Conservation (phyloP, 345 rosid species). For the Pseudoturritis turrita region DNA sequence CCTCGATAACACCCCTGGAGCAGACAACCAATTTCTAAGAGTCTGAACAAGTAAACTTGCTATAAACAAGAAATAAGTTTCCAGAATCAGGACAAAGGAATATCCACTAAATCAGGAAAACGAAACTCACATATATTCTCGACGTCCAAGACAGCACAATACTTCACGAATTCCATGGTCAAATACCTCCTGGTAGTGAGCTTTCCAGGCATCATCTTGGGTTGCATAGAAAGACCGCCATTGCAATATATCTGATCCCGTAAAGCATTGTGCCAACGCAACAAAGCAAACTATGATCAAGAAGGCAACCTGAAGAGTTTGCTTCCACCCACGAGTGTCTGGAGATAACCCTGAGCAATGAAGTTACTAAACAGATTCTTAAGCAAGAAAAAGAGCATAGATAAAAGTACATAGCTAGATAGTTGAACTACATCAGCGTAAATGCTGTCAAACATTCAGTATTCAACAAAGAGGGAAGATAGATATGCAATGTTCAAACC, state of each 20-base stretch:
- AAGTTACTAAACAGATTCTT: conserved; percentile 14
- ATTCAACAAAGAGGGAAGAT: background rate
- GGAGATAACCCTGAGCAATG: conserved; percentile 39
- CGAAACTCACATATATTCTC: conserved; percentile 61
- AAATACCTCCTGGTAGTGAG: conserved; percentile 90
- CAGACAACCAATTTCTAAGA: conserved; percentile 14
- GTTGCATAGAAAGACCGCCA: conserved; percentile 88
- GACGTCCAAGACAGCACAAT: conserved; percentile 87
- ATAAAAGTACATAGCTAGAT: background rate
- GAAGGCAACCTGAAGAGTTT: conserved; percentile 41
- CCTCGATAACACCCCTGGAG: conserved; percentile 60
- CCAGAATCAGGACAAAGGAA: background rate
- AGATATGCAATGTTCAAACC: background rate
- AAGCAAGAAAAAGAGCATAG: conserved; percentile 1
- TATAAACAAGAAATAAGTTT: background rate
- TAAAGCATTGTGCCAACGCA: conserved; percentile 62
- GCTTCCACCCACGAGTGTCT: conserved; percentile 49
- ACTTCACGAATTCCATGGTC: conserved; percentile 94
- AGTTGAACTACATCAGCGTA: background rate
- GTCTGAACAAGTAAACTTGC: background rate
- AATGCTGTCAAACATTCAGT: background rate
- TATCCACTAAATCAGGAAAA: background rate
- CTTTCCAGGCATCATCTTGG: conserved; percentile 88
- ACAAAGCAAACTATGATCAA: conserved; percentile 46
- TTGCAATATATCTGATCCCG: conserved; percentile 70